Evolutionary conservation across 305 asterid species (phyloP).

Genomic region (Fraxinus paxiana): DNA sequence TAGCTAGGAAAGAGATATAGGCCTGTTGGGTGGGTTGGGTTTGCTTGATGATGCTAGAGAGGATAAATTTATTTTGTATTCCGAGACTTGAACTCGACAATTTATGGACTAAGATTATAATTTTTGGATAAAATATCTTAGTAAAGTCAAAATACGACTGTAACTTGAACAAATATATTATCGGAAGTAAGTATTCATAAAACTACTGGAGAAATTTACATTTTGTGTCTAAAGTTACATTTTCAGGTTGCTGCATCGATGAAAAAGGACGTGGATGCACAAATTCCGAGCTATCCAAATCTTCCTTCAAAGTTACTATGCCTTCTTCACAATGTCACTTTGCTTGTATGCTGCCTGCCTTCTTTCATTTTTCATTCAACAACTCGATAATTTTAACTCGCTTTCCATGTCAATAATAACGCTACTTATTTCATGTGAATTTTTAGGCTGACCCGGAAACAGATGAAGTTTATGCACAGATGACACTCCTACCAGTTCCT

Average conservation of each 20-base stretch:
- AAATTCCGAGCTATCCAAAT: constrained; percentile 48
- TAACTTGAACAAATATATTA: background rate
- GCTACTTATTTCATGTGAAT: background rate
- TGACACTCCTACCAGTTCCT: constrained; percentile 57
- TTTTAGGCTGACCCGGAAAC: constrained; percentile 53
- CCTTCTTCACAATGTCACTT: constrained; percentile 43
- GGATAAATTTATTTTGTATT: background rate
- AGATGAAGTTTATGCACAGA: constrained; percentile 54
- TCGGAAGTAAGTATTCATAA: background rate
- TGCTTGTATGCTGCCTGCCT: constrained; percentile 32
- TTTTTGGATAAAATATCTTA: background rate
- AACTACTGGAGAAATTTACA: background rate
- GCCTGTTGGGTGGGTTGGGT: background rate
- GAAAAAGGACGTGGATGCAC: constrained; percentile 53
- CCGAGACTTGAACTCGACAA: background rate
- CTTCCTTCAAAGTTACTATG: constrained; percentile 50
- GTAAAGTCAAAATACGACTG: background rate
- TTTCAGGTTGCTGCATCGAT: constrained; percentile 56
- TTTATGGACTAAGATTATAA: background rate
- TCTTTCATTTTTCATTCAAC: background rate
- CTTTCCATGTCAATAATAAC: background rate
- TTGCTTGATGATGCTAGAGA: background rate
- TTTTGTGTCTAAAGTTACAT: background rate
- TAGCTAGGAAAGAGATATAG: background rate
- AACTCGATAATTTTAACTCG: background rate